A percentile compares a stretch with the other conserved stretches of the same genome.
Evolutionary conservation across 768 basidiomycete genomes (phyloP).

Genomic region (Mycena capillaripes): DNA sequence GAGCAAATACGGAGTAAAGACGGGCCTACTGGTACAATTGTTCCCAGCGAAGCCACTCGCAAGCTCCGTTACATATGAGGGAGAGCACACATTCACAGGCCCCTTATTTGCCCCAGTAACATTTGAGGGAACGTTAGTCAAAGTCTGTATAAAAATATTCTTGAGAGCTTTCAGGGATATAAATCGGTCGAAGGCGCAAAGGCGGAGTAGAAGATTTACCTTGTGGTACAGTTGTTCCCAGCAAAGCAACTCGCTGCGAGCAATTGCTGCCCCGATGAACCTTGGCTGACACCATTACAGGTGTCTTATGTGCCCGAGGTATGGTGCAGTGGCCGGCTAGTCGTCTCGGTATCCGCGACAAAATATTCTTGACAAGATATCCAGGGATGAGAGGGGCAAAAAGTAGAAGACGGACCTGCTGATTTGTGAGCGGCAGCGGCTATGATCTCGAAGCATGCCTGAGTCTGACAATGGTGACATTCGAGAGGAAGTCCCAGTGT

Average conservation of each 20-base stretch:
- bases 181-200: slow-evolving; percentile 25
- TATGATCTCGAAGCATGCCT: slow-evolving; percentile 16
- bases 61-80: slow-evolving; percentile 16
- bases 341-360: slow-evolving; percentile 21
- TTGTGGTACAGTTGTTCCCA: slow-evolving; percentile 11
- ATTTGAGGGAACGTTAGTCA: slow-evolving; percentile 19
- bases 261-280: slow-evolving; percentile 22
- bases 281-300: slow-evolving; percentile 20
- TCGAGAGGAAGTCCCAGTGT: slow-evolving; percentile 13
- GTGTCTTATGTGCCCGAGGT: slow-evolving; percentile 15
- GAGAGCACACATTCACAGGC: slow-evolving; percentile 20
- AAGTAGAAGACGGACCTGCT: slow-evolving; percentile 18
- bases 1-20: slow-evolving; percentile 23
- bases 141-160: slow-evolving; percentile 19
- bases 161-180: slow-evolving; percentile 20
- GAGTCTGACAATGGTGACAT: slow-evolving; percentile 13
- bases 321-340: slow-evolving; percentile 18
- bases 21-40: slow-evolving; percentile 16
- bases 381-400: slow-evolving; percentile 22
- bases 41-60: slow-evolving; percentile 23
- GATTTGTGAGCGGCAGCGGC: slow-evolving; percentile 10
- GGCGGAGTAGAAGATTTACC: slow-evolving; percentile 17
- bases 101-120: slow-evolving; percentile 22
- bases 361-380: slow-evolving; percentile 22
- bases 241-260: slow-evolving; percentile 19